Conservation (phyloP, 2,329 filamentous ascomycete genomes). For the Phyllosticta paracitricarpa region DNA sequence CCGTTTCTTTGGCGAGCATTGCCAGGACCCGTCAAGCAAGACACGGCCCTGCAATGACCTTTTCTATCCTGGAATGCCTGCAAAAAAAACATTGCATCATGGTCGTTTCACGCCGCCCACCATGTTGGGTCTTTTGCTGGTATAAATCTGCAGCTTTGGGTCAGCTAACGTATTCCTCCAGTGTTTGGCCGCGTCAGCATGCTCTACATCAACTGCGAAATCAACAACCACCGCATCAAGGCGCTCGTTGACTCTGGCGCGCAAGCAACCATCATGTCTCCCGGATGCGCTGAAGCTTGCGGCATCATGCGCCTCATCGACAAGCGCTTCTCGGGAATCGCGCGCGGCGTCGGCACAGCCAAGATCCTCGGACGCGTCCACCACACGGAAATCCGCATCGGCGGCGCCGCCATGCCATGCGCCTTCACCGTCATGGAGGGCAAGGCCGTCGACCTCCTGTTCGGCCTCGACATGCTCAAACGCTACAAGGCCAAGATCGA, state of each 20-base stretch:
- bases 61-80: slow-evolving; percentile 4
- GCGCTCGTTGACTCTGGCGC: slow-evolving; percentile 95
- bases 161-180: slow-evolving; percentile 28
- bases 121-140: slow-evolving; percentile 4
- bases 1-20: not conserved
- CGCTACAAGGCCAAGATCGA: slow-evolving; percentile 91
- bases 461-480: slow-evolving; percentile 95
- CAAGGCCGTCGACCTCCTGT: slow-evolving; percentile 84
- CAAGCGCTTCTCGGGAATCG: slow-evolving; percentile 81
- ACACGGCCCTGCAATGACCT: slow-evolving; percentile 1
- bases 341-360: slow-evolving; percentile 87
- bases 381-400: slow-evolving; percentile 89
- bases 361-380: slow-evolving; percentile 92
- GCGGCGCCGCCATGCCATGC: slow-evolving; percentile 75
- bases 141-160: not conserved
- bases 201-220: slow-evolving; percentile 91
- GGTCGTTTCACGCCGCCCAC: slow-evolving; percentile 5
- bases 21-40: slow-evolving; percentile 4
- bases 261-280: slow-evolving; percentile 98
- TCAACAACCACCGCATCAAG: slow-evolving; percentile 87
- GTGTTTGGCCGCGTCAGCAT: slow-evolving; percentile 93
- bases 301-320: slow-evolving; percentile 96
- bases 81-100: slow-evolving; percentile 2
- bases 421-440: slow-evolving; percentile 99
- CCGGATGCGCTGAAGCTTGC: slow-evolving; percentile 78